A percentile compares a stretch with the other conserved stretches of the same genome.
Conservation (phyloP, 2,329 filamentous ascomycete genomes). For the Sclerotinia nivalis region DNA sequence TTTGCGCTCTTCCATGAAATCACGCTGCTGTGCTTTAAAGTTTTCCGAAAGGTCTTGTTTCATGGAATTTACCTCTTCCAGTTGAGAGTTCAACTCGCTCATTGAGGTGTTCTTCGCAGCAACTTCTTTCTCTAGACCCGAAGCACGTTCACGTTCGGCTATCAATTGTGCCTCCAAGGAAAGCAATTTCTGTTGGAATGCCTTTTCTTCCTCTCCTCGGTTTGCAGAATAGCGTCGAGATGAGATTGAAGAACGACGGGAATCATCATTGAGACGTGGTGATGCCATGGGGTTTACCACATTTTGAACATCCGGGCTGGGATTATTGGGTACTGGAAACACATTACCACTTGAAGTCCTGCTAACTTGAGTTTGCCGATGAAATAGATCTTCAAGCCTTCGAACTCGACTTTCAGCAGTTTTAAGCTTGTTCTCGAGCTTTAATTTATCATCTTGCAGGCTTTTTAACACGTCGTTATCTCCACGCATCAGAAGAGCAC, state of each 20-base stretch:
- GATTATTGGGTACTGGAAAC: conserved; percentile 51
- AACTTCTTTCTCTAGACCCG: conserved; percentile 69
- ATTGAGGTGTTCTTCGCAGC: conserved; percentile 57
- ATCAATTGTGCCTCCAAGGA: conserved; percentile 76
- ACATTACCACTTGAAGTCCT: conserved; percentile 56
- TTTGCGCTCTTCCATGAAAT: conserved; percentile 83
- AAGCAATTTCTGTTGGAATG: conserved; percentile 60
- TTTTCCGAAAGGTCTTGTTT: conserved; percentile 95
- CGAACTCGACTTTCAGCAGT: conserved; percentile 88
- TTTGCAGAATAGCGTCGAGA: conserved; percentile 62
- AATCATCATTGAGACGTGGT: conserved; percentile 45
- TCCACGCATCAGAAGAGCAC: conserved; percentile 80
- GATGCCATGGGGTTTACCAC: conserved; percentile 44
- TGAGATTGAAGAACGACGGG: conserved; percentile 60
- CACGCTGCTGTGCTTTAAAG: conserved; percentile 85
- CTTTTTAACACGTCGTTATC: conserved; percentile 77
- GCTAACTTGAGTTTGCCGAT: conserved; percentile 70
- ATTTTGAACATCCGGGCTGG: conserved; percentile 51
- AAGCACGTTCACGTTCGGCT: conserved; percentile 67
- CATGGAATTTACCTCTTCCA: conserved; percentile 85
- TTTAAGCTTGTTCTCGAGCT: conserved; percentile 70
- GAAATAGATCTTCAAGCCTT: conserved; percentile 86
- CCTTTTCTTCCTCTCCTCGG: conserved; percentile 59
- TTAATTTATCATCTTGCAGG: conserved; percentile 80
- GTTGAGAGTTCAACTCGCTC: conserved; percentile 63